Base-by-base conservation (phyloP, 257 asterid genomes). In the Ballota nigra region DNA sequence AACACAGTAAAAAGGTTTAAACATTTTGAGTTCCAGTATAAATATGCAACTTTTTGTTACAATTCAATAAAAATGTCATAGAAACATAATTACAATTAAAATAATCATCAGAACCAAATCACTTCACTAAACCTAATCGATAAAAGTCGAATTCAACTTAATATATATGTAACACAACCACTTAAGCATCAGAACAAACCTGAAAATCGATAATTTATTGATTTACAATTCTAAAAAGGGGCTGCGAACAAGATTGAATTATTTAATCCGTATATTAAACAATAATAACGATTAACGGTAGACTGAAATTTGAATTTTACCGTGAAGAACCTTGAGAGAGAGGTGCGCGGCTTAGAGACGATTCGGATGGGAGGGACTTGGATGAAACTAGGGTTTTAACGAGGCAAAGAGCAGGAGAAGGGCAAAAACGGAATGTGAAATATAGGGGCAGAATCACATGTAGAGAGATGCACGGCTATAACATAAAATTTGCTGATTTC, bases 311-410 rank as follows among this genome's bases (percentile, higher is more conserved):
- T 15, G 69, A 40, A 61, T 20, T 52, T 69, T 80, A 76, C 84
- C 81, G 66, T 4, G 69, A 62, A 10, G 64, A 56, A 56, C 19
- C 34, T 57, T 24, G 55, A 69, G 47, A 20, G 59, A 29, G 47
- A 12, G 2, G 34, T 53, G 62, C 60, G 63, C 43, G 40, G 70
- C 70, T 31, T 28, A 20, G 38, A 19, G 49, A 58, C 43, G 65
- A 71, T 49, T 43, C 71, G 45, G 68, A 40, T 29, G 52, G 16
- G 53, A 33, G 15, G 22, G 62, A 6, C 18, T 38, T 16, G 8
- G 33, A 57, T 2, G 28, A 16, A 36, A 72, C 66, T 80, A 71
- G 78, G 80, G 83, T 66, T 79, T 79, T 71, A 68, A 16, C 34
- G 59, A 58, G 75, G 63, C 9, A 8, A 34, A 53, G 20, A 57